Conservation (phyloP, 192 early-diverging fungal genomes). For the Podila clonocystis region DNA sequence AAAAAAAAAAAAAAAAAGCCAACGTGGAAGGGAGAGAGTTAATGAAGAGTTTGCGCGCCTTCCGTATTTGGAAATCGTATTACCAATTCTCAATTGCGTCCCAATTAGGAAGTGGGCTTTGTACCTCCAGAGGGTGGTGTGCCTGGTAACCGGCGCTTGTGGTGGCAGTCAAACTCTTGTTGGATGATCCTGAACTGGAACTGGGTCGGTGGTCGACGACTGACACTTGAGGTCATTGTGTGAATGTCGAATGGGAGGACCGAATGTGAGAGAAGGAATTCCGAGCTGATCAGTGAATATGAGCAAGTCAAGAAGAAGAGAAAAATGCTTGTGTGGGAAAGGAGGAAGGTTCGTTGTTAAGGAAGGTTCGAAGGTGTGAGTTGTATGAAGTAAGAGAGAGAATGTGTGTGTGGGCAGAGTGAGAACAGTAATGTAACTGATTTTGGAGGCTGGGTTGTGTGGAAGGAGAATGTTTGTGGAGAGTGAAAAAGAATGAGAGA, state of each 20-base stretch:
- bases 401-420: background rate
- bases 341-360: no score
- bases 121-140: slow-evolving; percentile 60
- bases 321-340: no score
- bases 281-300: background rate
- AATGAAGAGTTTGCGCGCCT: background rate
- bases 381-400: no score
- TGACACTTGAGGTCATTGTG: slow-evolving; percentile 34
- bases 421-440: background rate
- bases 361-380: no score
- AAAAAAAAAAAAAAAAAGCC: no score
- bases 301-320: background rate
- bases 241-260: background rate
- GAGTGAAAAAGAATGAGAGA: background rate
- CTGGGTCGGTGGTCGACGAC: slow-evolving; percentile 12
- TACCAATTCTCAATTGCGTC: background rate
- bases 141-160: slow-evolving; percentile 33
- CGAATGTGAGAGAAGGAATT: no score
- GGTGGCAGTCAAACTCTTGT: slow-evolving; percentile 28
- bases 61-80: background rate
- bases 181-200: slow-evolving; percentile 44
- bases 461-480: background rate
- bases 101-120: slow-evolving; percentile 49
- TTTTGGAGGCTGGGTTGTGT: background rate
- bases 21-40: background rate